Evolutionary conservation across 768 basidiomycete genomes (phyloP), one percentile per base, ranked within the genome.

Genomic region (Coprinopsis marcescibilis): DNA sequence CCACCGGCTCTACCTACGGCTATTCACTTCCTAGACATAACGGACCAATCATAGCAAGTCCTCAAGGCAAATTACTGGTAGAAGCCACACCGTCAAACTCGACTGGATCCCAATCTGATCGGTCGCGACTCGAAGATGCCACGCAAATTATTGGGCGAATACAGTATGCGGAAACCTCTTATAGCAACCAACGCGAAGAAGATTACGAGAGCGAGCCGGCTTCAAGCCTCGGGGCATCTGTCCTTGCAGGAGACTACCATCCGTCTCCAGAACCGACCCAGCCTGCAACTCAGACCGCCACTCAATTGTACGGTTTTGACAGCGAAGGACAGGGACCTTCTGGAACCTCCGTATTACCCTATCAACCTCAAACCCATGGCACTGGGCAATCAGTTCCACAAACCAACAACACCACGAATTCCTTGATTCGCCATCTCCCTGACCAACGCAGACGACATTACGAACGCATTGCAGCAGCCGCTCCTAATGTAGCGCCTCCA

Each of bases 11-110:
- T 8, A 33, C 32, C 19, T 25, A 7, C 19, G 15, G 25, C 25
- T 39, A 38, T 17, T 26, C 45, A 3, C 21, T 46, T 8, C 45
- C 45, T 2, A 25, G 21, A 15, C 36, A 17, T 24, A 30, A 29
- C 14, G 38, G 38, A 4, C 39, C 46, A 1, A 21, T 34, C 23
- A 30, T 30, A 14, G 27, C 45, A 5, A 14, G 20, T 4, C 14
- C 24, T 23, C 46, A 37, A 23, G 41, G 41, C 38, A 49, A 29
- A 2, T 33, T 49, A 14, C 35, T 49, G 8, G 80, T 80, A 1
- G 75, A 64, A 39, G 65, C 73, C 29, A 83, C 81, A 37, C 81
- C 81, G 2, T 72, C 72, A 3, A 57, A 66, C 41, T 75, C 75
- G 0, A 66, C 60, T 25, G 63, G 65, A 33, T 71, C 71, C 3